Base-by-base conservation (phyloP, 169 alveolate species). In the Hammondia hammondi region DNA sequence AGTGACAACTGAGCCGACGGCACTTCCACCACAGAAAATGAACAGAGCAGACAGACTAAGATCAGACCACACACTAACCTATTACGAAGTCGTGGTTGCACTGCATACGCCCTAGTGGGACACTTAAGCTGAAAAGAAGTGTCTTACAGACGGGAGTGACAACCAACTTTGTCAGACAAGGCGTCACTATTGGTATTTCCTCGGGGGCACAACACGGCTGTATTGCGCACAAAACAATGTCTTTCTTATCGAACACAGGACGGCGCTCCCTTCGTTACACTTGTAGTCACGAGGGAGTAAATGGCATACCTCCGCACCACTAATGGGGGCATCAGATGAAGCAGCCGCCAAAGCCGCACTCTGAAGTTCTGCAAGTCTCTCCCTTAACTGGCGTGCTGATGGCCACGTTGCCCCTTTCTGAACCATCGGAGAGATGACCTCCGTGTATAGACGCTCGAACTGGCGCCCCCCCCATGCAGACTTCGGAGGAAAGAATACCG, bases 391-490 rank as follows among this genome's bases (percentile, higher is more conserved):
- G 48, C 52, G 10, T 35, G 48, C 46, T 4, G 85, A 73, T 35
- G 85, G 43, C 52, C 77, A 67, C 2, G 85, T 32, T 2, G 4
- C 39, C 43, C 85, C 43, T 73, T 35, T 73, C 48, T 73, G 85
- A 14, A 37, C 43, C 43, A n/a, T 12, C 21, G 85, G 85, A 32
- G 19, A 12, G 48, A 73, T 32, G 19, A 73, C 85, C 27, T 73
- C 27, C 27, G 43, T n/a, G 48, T 73, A 73, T 9, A 73, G 48
- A 73, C 85, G 46, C 48, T 73, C 85, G 46, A 73, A 73, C 52
- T 35, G 52, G 85, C 85, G 85, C 19, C 85, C 85, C 32, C 85
- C 85, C 85, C 85, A 73, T 37, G 48, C 77, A 17, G 77, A 67
- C 35, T 67, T 67, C 35, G 77, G 77, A 4, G 35, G 77, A 67